These are phyloP conservation scores for Fusarium beomiforme DNA, from an alignment of 2,329 filamentous ascomycete genomes.

Conservation along the genomic window DNA sequence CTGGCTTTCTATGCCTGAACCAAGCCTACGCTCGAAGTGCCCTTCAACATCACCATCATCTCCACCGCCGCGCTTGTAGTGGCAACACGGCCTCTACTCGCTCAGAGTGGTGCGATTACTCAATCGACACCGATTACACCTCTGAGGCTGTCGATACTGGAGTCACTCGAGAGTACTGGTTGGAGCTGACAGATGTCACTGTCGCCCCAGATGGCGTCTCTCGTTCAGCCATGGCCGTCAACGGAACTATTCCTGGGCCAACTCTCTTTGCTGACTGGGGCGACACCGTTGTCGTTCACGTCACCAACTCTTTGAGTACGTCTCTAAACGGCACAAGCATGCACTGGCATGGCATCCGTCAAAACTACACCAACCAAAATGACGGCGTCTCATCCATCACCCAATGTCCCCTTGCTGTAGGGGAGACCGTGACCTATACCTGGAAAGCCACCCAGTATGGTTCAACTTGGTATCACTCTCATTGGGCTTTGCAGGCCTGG, in stretches of 20 bases:
- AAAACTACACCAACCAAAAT: conserved; percentile 62
- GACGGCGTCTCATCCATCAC: conserved; percentile 65
- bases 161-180: conserved; percentile 60
- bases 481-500: conserved; percentile 60
- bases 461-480: conserved; percentile 69
- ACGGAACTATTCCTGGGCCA: conserved; percentile 69
- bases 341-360: conserved; percentile 71
- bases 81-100: conserved; percentile 5
- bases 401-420: conserved; percentile 62
- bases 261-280: conserved; percentile 64
- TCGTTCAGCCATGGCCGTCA: conserved; percentile 58
- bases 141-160: conserved; percentile 56
- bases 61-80: background rate
- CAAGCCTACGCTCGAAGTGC: background rate
- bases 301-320: conserved; percentile 58
- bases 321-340: conserved; percentile 67
- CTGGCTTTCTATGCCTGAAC: background rate
- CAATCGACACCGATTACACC: conserved; percentile 59
- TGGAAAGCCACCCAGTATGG: conserved; percentile 67
- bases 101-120: conserved; percentile 57
- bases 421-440: conserved; percentile 63
- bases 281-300: conserved; percentile 59
- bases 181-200: conserved; percentile 53
- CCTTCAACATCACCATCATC: background rate
- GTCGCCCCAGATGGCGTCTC: conserved; percentile 58